These are phyloP conservation scores for Candida hungchunana DNA, from an alignment of 805 yeast genomes.

Conservation along the genomic window DNA sequence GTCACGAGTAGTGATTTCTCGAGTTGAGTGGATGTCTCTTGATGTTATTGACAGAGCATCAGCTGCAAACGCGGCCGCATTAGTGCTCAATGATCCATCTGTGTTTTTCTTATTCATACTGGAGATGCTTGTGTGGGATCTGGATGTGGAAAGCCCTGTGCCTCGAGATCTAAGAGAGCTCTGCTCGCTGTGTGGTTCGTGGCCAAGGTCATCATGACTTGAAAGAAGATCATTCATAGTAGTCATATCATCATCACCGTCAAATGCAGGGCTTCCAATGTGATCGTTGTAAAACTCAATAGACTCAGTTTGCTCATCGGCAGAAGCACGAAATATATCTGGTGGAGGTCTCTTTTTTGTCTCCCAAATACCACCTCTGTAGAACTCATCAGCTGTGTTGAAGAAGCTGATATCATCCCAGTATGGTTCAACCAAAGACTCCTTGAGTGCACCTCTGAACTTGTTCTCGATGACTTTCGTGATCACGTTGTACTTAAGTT, in stretches of 20 bases:
- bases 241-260: background rate
- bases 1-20: too few relatives aligned
- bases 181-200: conserved; percentile 14
- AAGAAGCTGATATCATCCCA: conserved; percentile 85
- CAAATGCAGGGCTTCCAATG: background rate
- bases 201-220: conserved; percentile 3
- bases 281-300: conserved; percentile 3
- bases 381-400: conserved; percentile 60
- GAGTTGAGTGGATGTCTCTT: too few relatives aligned
- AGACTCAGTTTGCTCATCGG: conserved; percentile 1
- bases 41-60: too few relatives aligned
- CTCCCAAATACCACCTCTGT: conserved; percentile 94
- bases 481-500: conserved; percentile 70
- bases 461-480: conserved; percentile 77
- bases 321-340: conserved; percentile 7
- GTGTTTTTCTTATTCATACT: conserved; percentile 16
- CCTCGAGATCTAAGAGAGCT: conserved; percentile 16
- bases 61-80: conserved; percentile 27
- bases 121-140: conserved; percentile 5
- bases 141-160: conserved; percentile 1
- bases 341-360: conserved; percentile 26
- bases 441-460: conserved; percentile 73
- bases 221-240: conserved; percentile 1
- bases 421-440: conserved; percentile 76
- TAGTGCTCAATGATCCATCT: conserved; percentile 21